A percentile compares a stretch with the other conserved stretches of the same genome.
Evolutionary conservation across 2,329 filamentous ascomycete genomes (phyloP).

Genomic region (Exophiala sp.): DNA sequence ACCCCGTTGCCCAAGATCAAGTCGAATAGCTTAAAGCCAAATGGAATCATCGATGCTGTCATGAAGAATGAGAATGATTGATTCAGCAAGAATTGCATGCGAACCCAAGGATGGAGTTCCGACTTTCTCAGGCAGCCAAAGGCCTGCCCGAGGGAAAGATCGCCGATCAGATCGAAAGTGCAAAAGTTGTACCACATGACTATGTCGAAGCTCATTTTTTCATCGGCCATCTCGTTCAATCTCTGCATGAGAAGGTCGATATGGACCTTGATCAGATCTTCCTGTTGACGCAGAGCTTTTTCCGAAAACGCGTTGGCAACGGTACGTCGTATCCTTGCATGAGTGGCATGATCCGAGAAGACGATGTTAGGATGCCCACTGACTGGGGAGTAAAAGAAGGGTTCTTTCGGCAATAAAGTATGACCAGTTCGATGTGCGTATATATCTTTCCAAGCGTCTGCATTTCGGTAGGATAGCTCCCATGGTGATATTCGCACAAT

Average conservation of each 20-base stretch:
- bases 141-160: conserved; percentile 28
- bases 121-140: conserved; percentile 23
- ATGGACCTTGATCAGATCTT: conserved; percentile 33
- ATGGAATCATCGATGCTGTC: neutral
- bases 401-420: too few species aligned
- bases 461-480: too few species aligned
- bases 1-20: neutral
- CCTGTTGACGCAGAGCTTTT: conserved; percentile 28
- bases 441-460: too few species aligned
- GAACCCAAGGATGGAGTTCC: conserved; percentile 31
- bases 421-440: too few species aligned
- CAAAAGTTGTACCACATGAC: conserved; percentile 28
- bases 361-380: too few species aligned
- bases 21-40: neutral
- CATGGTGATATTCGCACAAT: too few species aligned
- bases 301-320: conserved; percentile 27
- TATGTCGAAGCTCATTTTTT: conserved; percentile 14
- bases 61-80: neutral
- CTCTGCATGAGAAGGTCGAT: conserved; percentile 30
- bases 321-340: too few species aligned
- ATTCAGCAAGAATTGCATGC: conserved; percentile 11
- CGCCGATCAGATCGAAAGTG: conserved; percentile 30
- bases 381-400: too few species aligned
- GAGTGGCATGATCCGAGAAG: too few species aligned
- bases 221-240: conserved; percentile 20